Evolutionary conservation across 2,329 filamentous ascomycete species (phyloP), one percentile per base, ranked within the genome.

Genomic region (Epichloe aotearoae): DNA sequence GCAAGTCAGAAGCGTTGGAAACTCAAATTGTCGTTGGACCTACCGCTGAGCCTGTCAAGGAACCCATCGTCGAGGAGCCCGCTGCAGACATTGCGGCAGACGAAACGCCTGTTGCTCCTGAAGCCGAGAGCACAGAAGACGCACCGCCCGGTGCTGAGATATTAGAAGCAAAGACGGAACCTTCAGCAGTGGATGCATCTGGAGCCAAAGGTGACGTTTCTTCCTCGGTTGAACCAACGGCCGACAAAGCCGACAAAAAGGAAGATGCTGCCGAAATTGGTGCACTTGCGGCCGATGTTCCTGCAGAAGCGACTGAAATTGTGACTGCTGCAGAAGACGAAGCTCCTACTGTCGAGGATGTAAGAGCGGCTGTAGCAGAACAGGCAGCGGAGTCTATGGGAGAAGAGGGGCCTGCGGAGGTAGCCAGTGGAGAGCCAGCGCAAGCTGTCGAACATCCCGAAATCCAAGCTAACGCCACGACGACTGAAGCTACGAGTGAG

Each of bases 361-460:
- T 10, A 14, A 46, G 17, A 26, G 45, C 26, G 11, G 8, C 54
- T 11, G 46, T 23, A 17, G 48, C 58, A 11, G 55, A 59, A 45
- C 52, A 55, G 50, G 53, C 56, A 51, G 51, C 53, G 33, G 54
- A 58, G 49, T 52, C 54, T 33, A 40, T 33, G 11, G 36, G 38
- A 41, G 42, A 49, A 7, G 45, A 53, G 38, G 36, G 54, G 4
- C 8, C 43, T n/a, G 34, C 40, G 36, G 52, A 55, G 15, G 12
- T 43, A 17, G 38, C 39, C 11, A 15, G 12, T 36, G 49, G 50
- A 20, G 44, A 50, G 34, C 15, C 50, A 53, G 26, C 44, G 26
- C 17, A 47, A 30, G 33, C 14, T 33, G 44, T 30, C n/a, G 17
- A 14, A n/a, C 15, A 43, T 2, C 41, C 12, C 2, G 41, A 43